Conservation (phyloP, 2,329 filamentous ascomycete species). For the Aspergillus sp. region DNA sequence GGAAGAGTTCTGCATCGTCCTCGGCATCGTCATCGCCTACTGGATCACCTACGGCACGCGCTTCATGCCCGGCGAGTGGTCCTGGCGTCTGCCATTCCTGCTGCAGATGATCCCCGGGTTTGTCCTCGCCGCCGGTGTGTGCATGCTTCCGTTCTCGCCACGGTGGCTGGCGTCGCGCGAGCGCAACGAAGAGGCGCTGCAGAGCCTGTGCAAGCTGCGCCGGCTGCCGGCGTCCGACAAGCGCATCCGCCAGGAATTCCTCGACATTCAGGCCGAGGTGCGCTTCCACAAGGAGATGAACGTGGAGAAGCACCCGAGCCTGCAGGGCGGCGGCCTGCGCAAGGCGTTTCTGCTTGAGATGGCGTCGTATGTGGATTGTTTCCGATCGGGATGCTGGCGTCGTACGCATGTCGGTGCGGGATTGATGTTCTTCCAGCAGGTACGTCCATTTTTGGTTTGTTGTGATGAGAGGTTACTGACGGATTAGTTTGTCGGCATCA, state of each 20-base stretch:
- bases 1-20: conserved; percentile 42
- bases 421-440: conserved; percentile 59
- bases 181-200: conserved; percentile 49
- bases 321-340: conserved; percentile 31
- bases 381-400: conserved; percentile 49
- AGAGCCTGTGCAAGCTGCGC: conserved; percentile 49
- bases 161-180: conserved; percentile 51
- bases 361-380: conserved; percentile 50
- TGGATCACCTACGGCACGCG: conserved; percentile 44
- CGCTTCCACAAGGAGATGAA: conserved; percentile 49
- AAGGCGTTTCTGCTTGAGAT: conserved; percentile 48
- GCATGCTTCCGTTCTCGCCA: conserved; percentile 54
- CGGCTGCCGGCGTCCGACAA: conserved; percentile 48
- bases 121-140: conserved; percentile 35
- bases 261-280: conserved; percentile 53
- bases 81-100: conserved; percentile 48
- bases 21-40: conserved; percentile 41
- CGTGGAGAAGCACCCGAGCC: conserved; percentile 37
- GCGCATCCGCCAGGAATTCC: conserved; percentile 51
- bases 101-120: conserved; percentile 46
- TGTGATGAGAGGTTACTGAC: conserved; percentile 1
- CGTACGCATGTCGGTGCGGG: conserved; percentile 51
- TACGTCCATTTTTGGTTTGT: too few relatives aligned
- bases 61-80: conserved; percentile 45
- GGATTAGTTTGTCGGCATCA: conserved; percentile 49